Base-by-base conservation (phyloP, 345 rosid genomes). In the Triadica sebifera region DNA sequence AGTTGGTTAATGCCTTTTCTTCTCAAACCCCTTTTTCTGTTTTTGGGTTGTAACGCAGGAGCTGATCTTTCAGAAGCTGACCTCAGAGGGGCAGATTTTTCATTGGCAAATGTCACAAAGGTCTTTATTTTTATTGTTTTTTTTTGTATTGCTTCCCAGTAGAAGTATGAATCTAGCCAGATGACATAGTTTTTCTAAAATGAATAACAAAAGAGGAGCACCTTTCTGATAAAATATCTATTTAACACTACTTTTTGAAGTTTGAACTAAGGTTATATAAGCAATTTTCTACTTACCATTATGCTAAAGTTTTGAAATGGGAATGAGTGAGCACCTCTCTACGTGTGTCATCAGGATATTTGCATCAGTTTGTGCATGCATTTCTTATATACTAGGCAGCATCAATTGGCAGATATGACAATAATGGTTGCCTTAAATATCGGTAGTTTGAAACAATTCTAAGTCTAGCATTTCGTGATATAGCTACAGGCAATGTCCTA, bases 11-110 rank as follows among this genome's bases (percentile, higher is more conserved):
- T 63, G 67, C 10, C 65, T 67, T 67, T 19, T 17, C 49, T 70
- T 61, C 34, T 39, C 45, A 6, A 10, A 9, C 25, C 22, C 37
- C 24, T 46, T 67, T 59, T 55, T 43, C 38, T 38, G 22, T 6
- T 24, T 75, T 41, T n/a, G 46, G 62, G 12, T 38, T n/a, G 46
- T 53, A 29, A 34, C 22, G 20, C 81, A 94, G 98, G 97, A 71
- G 97, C 97, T 81, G 95, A 92, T 85, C 89, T 94, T 80, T 92
- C 98, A 0, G 94, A 94, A 74, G 82, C 96, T 79, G 98, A 94
- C 85, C 96, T 94, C 22, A 86, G 94, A 82, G 87, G 89, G 51
- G 97, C 87, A 55, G 98, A 92, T 83, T 88, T 94, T 82, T 89
- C 97, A 17, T 85, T 94, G 78, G 98, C 98, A 72, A 94, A 90